These are phyloP conservation scores for Camelina hispida DNA, from an alignment of 345 rosid genomes.

Conservation along the genomic window DNA sequence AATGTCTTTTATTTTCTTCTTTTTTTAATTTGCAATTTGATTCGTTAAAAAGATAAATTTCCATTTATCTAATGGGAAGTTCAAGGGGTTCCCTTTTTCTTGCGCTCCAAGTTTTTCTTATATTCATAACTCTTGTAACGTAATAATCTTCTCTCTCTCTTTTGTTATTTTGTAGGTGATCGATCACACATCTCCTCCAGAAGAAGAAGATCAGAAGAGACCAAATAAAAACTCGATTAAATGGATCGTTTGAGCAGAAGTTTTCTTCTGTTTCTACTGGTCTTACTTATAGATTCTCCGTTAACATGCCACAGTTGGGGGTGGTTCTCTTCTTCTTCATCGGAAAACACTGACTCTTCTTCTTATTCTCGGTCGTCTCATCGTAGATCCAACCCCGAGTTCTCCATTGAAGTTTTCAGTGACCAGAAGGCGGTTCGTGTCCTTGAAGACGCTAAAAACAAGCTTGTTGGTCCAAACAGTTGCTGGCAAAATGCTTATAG, in stretches of 20 bases:
- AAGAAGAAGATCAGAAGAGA: constrained; percentile 21
- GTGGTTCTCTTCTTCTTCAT: constrained; percentile 51
- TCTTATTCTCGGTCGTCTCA: constrained; percentile 25
- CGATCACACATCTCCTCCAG: neutral
- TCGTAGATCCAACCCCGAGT: constrained; percentile 49
- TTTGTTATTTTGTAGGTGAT: constrained; percentile 7
- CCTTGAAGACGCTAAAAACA: constrained; percentile 58
- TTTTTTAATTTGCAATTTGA: constrained; percentile 12
- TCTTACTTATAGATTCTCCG: constrained; percentile 44
- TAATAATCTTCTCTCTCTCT: constrained; percentile 5
- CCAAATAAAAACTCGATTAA: neutral
- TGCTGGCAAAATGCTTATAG: constrained; percentile 79
- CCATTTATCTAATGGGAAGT: constrained; percentile 28
- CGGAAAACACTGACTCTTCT: constrained; percentile 15
- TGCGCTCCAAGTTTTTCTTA: constrained; percentile 35
- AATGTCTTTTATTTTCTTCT: constrained; percentile 31
- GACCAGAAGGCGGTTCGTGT: constrained; percentile 53
- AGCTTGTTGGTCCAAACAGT: constrained; percentile 54
- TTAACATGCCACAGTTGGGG: constrained; percentile 61
- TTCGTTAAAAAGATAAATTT: constrained; percentile 29
- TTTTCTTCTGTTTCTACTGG: constrained; percentile 35
- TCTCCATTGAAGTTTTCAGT: constrained; percentile 60
- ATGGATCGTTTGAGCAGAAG: constrained; percentile 25
- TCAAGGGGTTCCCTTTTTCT: constrained; percentile 21
- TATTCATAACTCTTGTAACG: neutral